Conservation (phyloP, 2,329 filamentous ascomycete genomes). For the Clonostachys sp. region DNA sequence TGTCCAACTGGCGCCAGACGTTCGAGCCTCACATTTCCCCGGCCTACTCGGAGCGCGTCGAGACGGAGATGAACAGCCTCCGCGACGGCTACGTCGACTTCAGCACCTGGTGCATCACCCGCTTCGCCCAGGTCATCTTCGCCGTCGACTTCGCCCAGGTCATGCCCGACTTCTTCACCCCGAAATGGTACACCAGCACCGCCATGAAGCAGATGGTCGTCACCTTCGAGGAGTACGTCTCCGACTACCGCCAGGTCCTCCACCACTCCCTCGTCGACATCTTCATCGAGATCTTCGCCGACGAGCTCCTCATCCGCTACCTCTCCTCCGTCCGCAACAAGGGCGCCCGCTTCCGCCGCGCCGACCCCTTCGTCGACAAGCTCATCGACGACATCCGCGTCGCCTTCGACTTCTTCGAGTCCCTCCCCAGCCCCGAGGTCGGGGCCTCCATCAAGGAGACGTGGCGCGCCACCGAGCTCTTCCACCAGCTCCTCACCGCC, state of each 20-base stretch:
- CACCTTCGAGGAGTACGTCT: constrained; percentile 92
- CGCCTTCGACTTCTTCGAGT: constrained; percentile 82
- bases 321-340: constrained; percentile 83
- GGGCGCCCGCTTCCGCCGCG: constrained; percentile 79
- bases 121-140: constrained; percentile 86
- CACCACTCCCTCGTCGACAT: constrained; percentile 87
- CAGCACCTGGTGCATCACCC: constrained; percentile 84
- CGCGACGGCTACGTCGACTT: constrained; percentile 94
- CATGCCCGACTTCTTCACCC: constrained; percentile 85
- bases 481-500: constrained; percentile 73
- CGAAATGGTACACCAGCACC: constrained; percentile 79
- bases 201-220: constrained; percentile 91
- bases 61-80: constrained; percentile 67
- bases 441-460: constrained; percentile 75
- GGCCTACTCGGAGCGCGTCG: constrained; percentile 72
- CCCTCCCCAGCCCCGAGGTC: constrained; percentile 65
- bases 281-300: constrained; percentile 86
- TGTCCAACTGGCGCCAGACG: constrained; percentile 80
- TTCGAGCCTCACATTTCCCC: constrained; percentile 77
- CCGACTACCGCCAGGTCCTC: constrained; percentile 78
- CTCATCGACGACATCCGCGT: constrained; percentile 89
- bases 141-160: constrained; percentile 81
- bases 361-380: constrained; percentile 87
- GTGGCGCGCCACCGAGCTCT: constrained; percentile 86
- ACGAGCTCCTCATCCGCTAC: constrained; percentile 86